A percentile compares a stretch with the other conserved stretches of the same genome.
Evolutionary conservation across 148 eudicot genomes (phyloP).

Genomic region (Pouteria glomerata): DNA sequence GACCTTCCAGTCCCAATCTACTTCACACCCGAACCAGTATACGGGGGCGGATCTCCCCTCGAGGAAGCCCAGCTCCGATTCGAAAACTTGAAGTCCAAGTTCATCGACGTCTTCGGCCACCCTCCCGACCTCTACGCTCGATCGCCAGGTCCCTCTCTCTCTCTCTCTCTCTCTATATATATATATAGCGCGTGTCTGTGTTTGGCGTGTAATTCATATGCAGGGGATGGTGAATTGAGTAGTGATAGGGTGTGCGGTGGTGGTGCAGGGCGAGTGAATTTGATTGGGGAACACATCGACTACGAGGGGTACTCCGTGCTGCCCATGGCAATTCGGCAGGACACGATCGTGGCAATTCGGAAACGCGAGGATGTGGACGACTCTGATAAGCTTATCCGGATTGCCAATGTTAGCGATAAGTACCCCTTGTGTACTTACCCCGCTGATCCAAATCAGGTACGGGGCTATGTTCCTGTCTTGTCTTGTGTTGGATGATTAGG

Average conservation of each 20-base stretch:
- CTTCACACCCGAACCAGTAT: slow-evolving; percentile 47
- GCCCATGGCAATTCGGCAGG: slow-evolving; percentile 92
- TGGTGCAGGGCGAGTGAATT: slow-evolving; percentile 63
- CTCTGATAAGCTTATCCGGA: slow-evolving; percentile 40
- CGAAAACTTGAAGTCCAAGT: slow-evolving; percentile 58
- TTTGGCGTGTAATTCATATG: not conserved
- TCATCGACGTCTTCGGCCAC: slow-evolving; percentile 51
- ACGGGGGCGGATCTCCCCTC: slow-evolving; percentile 59
- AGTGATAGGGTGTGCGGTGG: no score
- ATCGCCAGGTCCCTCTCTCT: slow-evolving; percentile 57
- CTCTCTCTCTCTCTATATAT: not conserved
- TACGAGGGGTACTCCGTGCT: slow-evolving; percentile 95
- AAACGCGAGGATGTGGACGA: slow-evolving; percentile 39
- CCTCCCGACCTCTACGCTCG: slow-evolving; percentile 67
- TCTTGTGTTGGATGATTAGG: no score
- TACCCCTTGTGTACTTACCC: slow-evolving; percentile 74
- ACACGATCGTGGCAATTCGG: slow-evolving; percentile 76
- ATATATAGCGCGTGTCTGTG: not conserved
- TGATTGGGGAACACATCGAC: slow-evolving; percentile 97
- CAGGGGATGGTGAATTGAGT: no score
- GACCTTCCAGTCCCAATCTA: slow-evolving; percentile 71
- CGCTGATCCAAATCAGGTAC: slow-evolving; percentile 78
- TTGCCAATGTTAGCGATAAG: slow-evolving; percentile 79
- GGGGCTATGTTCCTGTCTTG: no score
- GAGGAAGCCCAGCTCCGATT: slow-evolving; percentile 79